Conservation (phyloP, 2,329 filamentous ascomycete species). For the Annulohypoxylon truncatum region DNA sequence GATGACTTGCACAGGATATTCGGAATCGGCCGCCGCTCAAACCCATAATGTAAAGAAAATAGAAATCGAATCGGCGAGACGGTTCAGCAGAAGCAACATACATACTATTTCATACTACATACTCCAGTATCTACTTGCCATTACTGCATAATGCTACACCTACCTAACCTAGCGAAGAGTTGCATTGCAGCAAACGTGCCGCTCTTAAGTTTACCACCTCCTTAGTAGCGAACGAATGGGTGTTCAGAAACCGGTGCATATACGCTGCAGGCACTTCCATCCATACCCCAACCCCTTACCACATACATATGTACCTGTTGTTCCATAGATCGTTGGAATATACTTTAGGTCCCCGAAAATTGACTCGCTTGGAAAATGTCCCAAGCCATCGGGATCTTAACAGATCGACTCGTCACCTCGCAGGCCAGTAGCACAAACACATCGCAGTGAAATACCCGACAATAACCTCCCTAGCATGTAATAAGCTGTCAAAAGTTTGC, state of each 20-base stretch:
- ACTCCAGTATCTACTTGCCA: neutral
- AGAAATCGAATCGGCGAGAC: constrained; percentile 24
- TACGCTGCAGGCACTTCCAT: constrained; percentile 26
- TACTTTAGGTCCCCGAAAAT: constrained; percentile 20
- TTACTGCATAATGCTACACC: neutral
- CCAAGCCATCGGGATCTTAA: constrained; percentile 39
- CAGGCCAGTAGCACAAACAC: constrained; percentile 12
- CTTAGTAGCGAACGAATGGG: constrained; percentile 11
- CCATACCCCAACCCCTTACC: constrained; percentile 28
- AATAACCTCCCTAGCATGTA: neutral
- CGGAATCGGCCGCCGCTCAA: constrained; percentile 30
- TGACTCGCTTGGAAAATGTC: constrained; percentile 34
- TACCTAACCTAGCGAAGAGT: constrained; percentile 14
- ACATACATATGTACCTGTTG: constrained; percentile 27
- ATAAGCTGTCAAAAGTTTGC: constrained; percentile 14
- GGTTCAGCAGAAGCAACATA: constrained; percentile 23
- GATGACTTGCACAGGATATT: constrained; percentile 38
- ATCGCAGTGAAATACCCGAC: constrained; percentile 5
- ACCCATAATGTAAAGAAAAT: constrained; percentile 13
- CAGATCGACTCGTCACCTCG: constrained; percentile 21
- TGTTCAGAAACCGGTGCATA: constrained; percentile 21
- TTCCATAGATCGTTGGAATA: constrained; percentile 32
- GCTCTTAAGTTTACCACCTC: constrained; percentile 17
- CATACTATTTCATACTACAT: neutral
- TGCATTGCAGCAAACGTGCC: constrained; percentile 37